Evolutionary conservation across 148 eudicot genomes (phyloP), one percentile per base, ranked within the genome.

Genomic region (Beta vulgaris): DNA sequence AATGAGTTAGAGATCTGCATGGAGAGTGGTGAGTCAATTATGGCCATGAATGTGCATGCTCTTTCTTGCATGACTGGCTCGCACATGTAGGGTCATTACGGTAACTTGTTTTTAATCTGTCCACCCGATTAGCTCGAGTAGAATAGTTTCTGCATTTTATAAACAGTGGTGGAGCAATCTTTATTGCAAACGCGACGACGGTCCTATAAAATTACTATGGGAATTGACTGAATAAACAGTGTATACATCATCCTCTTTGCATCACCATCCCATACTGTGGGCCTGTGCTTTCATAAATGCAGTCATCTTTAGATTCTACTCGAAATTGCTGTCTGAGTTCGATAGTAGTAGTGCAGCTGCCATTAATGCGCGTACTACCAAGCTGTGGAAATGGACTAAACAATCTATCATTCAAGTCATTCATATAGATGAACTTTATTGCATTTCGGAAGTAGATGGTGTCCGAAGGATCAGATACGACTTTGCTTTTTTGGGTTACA

Each of bases 1-100:
- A 87, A 95, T 72, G 89, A 89, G 82, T 71, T 95, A 4, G 98
- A 95, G 83, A 95, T 95, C 77, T 92, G 96, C 89, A 79, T 95
- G 26, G 98, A 95, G 86, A 95, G 98, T 80, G 98, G 98, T 92
- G 84, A 90, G 95, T 91, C 71, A 71, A 80, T 84, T 62, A 70
- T 79, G 66, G 62, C 49, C 78, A 74, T 58, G 63, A 73, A 75
- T 67, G 49, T 71, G 60, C 48, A 15, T 42, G 42, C 4, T 62
- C 75, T 69, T 80, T 49, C 43, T 51, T 60, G 74, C 76, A 40
- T 70, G 39, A 37, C 53, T 66, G 70, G 51, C 63, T 60, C 60
- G 21, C 76, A 36, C 44, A 59, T 68, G 39, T 39, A 43, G 70
- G 68, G 77, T 58, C 54, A 49, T 53, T 71, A 73, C 62, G 14